phyloP scores from a whole-genome alignment of 148 eudicot genomes.

The Limonium bicolor region DNA sequence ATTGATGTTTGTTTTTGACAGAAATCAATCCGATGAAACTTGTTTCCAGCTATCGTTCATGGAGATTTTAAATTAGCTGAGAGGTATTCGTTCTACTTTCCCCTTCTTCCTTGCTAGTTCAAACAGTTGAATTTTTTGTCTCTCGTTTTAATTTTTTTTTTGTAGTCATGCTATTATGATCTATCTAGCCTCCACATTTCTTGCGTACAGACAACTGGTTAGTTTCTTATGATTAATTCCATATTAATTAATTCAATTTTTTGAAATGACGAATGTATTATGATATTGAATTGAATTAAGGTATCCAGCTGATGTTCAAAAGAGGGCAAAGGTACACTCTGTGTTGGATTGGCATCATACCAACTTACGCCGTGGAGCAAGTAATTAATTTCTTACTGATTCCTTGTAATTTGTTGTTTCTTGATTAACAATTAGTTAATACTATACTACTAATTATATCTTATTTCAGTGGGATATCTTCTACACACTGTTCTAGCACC shows the following conservation, averaged over 20 bases:
- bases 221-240: neutral
- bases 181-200: conserved; percentile 20
- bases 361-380: conserved; percentile 18
- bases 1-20: conserved; percentile 1
- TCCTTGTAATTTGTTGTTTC: too few relatives aligned
- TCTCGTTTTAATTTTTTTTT: neutral
- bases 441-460: too few relatives aligned
- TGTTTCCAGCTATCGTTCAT: conserved; percentile 24
- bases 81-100: conserved; percentile 8
- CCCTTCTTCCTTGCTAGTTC: neutral
- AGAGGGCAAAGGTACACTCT: conserved; percentile 20
- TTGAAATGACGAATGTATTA: too few relatives aligned
- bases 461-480: conserved; percentile 15
- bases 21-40: conserved; percentile 25
- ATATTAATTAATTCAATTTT: neutral
- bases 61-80: conserved; percentile 28
- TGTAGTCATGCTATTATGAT: conserved; percentile 20
- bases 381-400: conserved; percentile 8
- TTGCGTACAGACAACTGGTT: conserved; percentile 19
- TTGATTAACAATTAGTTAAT: too few relatives aligned
- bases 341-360: conserved; percentile 28
- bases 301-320: conserved; percentile 18
- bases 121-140: neutral
- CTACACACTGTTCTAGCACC: conserved; percentile 17
- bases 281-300: conserved; percentile 5